Evolutionary conservation across 2,329 filamentous ascomycete genomes (phyloP).

Genomic region (Paecilomyces sp.): DNA sequence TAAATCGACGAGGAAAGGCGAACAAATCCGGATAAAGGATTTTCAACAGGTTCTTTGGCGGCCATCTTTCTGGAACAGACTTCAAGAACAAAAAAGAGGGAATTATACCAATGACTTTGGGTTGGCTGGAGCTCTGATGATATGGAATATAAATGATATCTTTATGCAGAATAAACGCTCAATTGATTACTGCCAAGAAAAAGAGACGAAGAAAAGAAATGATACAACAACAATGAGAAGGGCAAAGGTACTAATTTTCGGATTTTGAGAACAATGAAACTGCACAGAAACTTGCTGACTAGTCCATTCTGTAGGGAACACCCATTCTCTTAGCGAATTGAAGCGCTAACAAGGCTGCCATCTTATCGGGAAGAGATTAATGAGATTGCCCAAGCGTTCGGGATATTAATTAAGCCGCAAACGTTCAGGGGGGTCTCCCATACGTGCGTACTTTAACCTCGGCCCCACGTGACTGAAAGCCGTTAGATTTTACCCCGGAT

Average conservation of each 20-base stretch:
- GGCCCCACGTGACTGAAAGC: too few relatives aligned
- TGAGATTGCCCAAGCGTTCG: too few relatives aligned
- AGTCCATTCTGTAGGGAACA: not conserved
- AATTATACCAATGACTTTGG: not conserved
- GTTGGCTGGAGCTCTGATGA: not conserved
- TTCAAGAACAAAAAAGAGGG: not conserved
- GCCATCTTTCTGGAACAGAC: not conserved
- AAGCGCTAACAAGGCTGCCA: too few relatives aligned
- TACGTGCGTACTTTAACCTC: too few relatives aligned
- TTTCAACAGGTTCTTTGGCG: not conserved
- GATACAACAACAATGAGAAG: not conserved
- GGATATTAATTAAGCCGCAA: too few relatives aligned
- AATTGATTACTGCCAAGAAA: not conserved
- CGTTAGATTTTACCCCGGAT: too few relatives aligned
- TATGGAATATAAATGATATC: not conserved
- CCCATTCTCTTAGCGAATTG: too few relatives aligned
- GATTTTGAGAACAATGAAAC: not conserved
- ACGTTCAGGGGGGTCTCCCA: too few relatives aligned
- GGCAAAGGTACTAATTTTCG: not conserved
- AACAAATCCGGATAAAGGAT: constrained; percentile 22
- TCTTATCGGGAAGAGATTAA: too few relatives aligned
- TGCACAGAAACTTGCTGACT: not conserved
- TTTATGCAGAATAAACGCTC: not conserved
- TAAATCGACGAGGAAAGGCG: constrained; percentile 33
- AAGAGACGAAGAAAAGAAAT: not conserved